A percentile compares a stretch with the other conserved stretches of the same genome.
phyloP scores from a whole-genome alignment of 1,139 yeast genomes.

The Debaryomyces psychrophilus region DNA sequence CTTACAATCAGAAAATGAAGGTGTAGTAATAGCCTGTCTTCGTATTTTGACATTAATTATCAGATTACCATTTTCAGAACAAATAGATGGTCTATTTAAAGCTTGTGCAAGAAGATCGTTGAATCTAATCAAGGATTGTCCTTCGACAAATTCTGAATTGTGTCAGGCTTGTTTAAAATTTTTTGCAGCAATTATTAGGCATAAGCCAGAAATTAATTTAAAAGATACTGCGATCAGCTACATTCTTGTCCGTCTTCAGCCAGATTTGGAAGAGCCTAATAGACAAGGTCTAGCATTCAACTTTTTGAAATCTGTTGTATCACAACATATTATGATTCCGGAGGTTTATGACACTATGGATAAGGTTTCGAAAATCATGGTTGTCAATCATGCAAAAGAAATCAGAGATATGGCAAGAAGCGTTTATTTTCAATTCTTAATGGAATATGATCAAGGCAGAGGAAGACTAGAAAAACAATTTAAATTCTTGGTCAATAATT shows the following conservation, averaged over 20 bases:
- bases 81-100: constrained; percentile 55
- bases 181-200: constrained; percentile 71
- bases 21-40: constrained; percentile 69
- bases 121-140: constrained; percentile 70
- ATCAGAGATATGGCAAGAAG: constrained; percentile 87
- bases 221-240: constrained; percentile 77
- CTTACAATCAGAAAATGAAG: constrained; percentile 69
- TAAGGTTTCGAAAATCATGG: constrained; percentile 78
- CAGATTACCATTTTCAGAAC: constrained; percentile 63
- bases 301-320: constrained; percentile 73
- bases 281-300: constrained; percentile 88
- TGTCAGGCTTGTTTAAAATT: constrained; percentile 81
- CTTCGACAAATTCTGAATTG: constrained; percentile 78
- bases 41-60: constrained; percentile 64
- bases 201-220: constrained; percentile 64
- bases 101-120: constrained; percentile 66
- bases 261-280: constrained; percentile 90
- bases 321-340: constrained; percentile 76
- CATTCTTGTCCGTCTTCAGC: constrained; percentile 72
- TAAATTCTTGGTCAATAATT: constrained; percentile 77
- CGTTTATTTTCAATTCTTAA: constrained; percentile 80
- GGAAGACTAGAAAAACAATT: constrained; percentile 84
- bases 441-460: constrained; percentile 94
- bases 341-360: constrained; percentile 92
- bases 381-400: constrained; percentile 82